A percentile compares a stretch with the other conserved stretches of the same genome.
These are phyloP conservation scores for Tephrocybe sp. DNA, from an alignment of 768 basidiomycete species.

Conservation along the genomic window DNA sequence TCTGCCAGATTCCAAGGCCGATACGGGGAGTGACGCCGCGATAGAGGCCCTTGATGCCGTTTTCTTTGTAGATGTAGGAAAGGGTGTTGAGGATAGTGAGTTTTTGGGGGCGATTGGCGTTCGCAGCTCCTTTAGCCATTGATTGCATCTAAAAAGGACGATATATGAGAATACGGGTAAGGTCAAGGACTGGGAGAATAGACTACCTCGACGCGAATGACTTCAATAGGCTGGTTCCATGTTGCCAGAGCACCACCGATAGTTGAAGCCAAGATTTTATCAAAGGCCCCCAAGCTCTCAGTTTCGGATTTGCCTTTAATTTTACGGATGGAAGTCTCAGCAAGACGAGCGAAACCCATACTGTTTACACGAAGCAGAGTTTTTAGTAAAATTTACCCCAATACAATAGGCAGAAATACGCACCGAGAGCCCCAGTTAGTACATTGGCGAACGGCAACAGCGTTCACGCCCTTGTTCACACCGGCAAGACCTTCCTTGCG, in stretches of 20 bases:
- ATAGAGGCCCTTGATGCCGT: slow-evolving; percentile 95
- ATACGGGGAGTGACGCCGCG: slow-evolving; percentile 97
- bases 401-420: slow-evolving; percentile 20
- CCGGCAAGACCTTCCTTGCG: slow-evolving; percentile 90
- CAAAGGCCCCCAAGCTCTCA: slow-evolving; percentile 70
- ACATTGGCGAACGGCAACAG: slow-evolving; percentile 88
- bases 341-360: slow-evolving; percentile 95
- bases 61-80: slow-evolving; percentile 93
- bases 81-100: slow-evolving; percentile 91
- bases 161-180: no score
- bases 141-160: slow-evolving; percentile 87
- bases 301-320: slow-evolving; percentile 76
- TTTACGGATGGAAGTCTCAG: slow-evolving; percentile 78
- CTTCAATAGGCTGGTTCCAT: slow-evolving; percentile 99
- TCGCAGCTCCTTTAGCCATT: slow-evolving; percentile 80
- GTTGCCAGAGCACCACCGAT: slow-evolving; percentile 95
- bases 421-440: slow-evolving; percentile 94
- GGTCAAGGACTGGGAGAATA: no score
- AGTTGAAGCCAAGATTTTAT: slow-evolving; percentile 87
- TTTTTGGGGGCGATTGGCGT: slow-evolving; percentile 84
- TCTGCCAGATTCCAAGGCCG: slow-evolving; percentile 95
- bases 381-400: neutral
- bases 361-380: slow-evolving; percentile 36
- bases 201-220: slow-evolving; percentile 96
- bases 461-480: slow-evolving; percentile 99